These are phyloP conservation scores for Pilobolus umbonatus DNA, from an alignment of 192 early-diverging fungal genomes.

Conservation along the genomic window DNA sequence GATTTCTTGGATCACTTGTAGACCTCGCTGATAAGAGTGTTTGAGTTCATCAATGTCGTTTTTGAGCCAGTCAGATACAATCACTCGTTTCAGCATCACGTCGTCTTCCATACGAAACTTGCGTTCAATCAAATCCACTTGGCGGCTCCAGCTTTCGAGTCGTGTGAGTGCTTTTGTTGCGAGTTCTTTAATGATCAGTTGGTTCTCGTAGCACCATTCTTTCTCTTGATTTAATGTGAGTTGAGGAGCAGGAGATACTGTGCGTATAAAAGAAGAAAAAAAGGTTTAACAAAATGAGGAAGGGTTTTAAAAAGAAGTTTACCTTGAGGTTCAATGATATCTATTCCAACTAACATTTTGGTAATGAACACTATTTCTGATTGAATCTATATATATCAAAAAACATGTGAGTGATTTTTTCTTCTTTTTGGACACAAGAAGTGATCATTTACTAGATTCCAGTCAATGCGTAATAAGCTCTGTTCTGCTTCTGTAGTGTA, in stretches of 20 bases:
- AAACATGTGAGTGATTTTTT: neutral
- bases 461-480: neutral
- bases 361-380: constrained; percentile 2
- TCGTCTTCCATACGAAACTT: constrained; percentile 2
- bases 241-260: too few relatives aligned
- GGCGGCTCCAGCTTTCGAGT: neutral
- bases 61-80: constrained; percentile 2
- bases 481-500: constrained; percentile 1
- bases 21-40: neutral
- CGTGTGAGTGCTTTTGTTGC: neutral
- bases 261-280: neutral
- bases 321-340: neutral
- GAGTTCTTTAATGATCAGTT: neutral
- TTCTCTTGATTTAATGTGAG: neutral
- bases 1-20: neutral
- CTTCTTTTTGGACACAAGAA: neutral
- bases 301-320: neutral
- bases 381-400: constrained; percentile 8
- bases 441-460: neutral
- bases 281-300: neutral
- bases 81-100: neutral
- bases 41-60: neutral
- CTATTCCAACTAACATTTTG: neutral
- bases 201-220: neutral
- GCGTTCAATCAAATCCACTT: neutral